A percentile compares a stretch with the other conserved stretches of the same genome.
Evolutionary conservation across 2,329 filamentous ascomycete species (phyloP).

Genomic region (Colletotrichum godetiae): DNA sequence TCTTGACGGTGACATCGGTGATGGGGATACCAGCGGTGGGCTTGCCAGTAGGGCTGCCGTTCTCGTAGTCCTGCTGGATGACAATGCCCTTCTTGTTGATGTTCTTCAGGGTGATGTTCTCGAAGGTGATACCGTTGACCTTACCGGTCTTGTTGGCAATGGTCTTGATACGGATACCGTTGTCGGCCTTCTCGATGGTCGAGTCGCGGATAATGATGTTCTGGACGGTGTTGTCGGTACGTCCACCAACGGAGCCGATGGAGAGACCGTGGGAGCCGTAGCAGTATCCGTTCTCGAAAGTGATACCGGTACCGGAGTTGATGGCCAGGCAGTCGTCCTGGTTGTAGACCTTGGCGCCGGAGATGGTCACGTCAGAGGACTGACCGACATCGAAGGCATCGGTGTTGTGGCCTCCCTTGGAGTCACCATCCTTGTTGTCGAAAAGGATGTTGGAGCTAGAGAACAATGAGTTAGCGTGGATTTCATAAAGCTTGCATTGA

Average conservation of each 20-base stretch:
- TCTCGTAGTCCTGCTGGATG: slow-evolving; percentile 60
- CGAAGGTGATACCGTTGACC: slow-evolving; percentile 57
- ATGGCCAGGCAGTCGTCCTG: slow-evolving; percentile 72
- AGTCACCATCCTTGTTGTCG: slow-evolving; percentile 52
- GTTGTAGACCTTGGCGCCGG: slow-evolving; percentile 65
- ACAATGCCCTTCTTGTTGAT: slow-evolving; percentile 54
- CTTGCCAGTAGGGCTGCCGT: slow-evolving; percentile 55
- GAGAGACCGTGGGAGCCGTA: slow-evolving; percentile 56
- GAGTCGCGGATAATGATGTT: slow-evolving; percentile 62
- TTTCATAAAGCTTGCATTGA: too few species aligned
- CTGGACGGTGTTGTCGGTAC: slow-evolving; percentile 63
- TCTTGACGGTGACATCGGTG: slow-evolving; percentile 57
- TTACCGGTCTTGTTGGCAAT: slow-evolving; percentile 56
- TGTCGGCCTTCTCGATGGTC: slow-evolving; percentile 62
- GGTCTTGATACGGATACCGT: slow-evolving; percentile 64
- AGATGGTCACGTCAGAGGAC: slow-evolving; percentile 62
- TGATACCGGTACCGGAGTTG: slow-evolving; percentile 63
- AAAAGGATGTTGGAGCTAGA: slow-evolving; percentile 48
- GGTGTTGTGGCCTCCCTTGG: slow-evolving; percentile 61
- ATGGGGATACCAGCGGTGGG: slow-evolving; percentile 64
- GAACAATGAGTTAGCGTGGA: background rate
- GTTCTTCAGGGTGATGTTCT: slow-evolving; percentile 53
- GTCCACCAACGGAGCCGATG: slow-evolving; percentile 58
- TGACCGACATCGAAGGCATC: slow-evolving; percentile 68
- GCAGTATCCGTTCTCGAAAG: slow-evolving; percentile 57